Percentiles rank a stretch among this genome's conserved stretches.
Evolutionary conservation across 257 asterid genomes (phyloP).

Genomic region (Echites panduratus): DNA sequence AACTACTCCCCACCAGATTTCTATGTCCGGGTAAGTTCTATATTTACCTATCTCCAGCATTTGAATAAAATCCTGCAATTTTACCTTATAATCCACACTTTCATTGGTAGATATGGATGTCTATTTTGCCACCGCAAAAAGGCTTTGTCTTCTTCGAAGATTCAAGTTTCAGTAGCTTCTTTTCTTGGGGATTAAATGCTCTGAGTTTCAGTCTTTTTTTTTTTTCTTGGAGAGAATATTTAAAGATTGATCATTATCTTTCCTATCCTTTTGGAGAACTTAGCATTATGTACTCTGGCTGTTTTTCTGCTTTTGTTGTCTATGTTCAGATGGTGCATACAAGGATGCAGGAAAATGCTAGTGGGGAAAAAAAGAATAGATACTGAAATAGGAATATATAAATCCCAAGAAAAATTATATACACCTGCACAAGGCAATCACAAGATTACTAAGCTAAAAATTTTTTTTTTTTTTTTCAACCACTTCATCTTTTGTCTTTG

Average conservation of each 20-base stretch:
- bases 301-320: neutral
- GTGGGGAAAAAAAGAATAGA: neutral
- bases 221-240: neutral
- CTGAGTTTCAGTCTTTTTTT: neutral
- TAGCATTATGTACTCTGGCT: no score
- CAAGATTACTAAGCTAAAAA: no score
- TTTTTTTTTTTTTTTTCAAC: no score
- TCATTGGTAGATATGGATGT: no score
- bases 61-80: neutral
- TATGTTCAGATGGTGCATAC: no score
- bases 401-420: neutral
- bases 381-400: neutral
- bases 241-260: neutral
- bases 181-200: neutral
- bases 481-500: neutral
- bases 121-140: no score
- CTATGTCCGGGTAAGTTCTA: conserved; percentile 61
- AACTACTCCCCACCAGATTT: conserved; percentile 89
- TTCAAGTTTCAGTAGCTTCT: no score
- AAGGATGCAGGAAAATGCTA: no score
- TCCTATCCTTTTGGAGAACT: neutral
- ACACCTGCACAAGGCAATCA: neutral
- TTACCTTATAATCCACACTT: neutral
- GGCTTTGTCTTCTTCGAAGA: neutral
- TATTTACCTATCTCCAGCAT: neutral